These are phyloP conservation scores for Jaapia argillacea DNA, from an alignment of 768 basidiomycete species.

Conservation along the genomic window DNA sequence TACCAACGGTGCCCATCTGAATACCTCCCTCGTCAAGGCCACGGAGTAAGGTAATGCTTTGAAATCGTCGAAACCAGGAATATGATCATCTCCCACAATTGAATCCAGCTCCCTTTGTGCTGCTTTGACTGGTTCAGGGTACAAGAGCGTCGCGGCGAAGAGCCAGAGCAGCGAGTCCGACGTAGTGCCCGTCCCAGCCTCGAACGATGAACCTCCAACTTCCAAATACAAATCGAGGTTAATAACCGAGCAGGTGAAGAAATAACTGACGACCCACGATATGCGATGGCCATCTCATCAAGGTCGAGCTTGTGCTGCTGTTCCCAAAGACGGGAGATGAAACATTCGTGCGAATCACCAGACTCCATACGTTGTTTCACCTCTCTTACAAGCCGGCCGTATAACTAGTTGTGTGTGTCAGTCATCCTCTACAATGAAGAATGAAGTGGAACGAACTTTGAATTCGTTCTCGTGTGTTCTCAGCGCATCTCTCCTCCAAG, in stretches of 20 bases:
- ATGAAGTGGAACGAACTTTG: constrained; percentile 2
- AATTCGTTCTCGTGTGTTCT: constrained; percentile 8
- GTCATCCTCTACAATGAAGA: background rate
- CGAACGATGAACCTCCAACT: constrained; percentile 15
- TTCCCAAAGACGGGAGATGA: constrained; percentile 11
- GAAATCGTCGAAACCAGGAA: background rate
- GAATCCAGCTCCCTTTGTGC: constrained; percentile 19
- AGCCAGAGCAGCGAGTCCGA: constrained; percentile 13
- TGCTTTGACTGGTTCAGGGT: constrained; percentile 15
- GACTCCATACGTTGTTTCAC: constrained; percentile 13
- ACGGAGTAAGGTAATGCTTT: background rate
- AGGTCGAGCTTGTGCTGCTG: constrained; percentile 7
- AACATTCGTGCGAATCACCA: constrained; percentile 8
- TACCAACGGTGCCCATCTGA: too few species aligned
- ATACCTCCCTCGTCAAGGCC: background rate
- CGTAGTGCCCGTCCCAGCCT: constrained; percentile 15
- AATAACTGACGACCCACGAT: constrained; percentile 2
- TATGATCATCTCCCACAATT: constrained; percentile 1
- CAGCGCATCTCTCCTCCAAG: constrained; percentile 10
- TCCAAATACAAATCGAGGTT: background rate
- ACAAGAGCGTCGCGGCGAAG: constrained; percentile 9
- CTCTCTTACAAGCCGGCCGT: constrained; percentile 11
- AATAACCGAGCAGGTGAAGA: background rate
- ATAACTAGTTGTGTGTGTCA: constrained; percentile 7
- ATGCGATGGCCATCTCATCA: constrained; percentile 6